These are phyloP conservation scores for Kwoniella pini DNA, from an alignment of 768 basidiomycete species.

Conservation along the genomic window DNA sequence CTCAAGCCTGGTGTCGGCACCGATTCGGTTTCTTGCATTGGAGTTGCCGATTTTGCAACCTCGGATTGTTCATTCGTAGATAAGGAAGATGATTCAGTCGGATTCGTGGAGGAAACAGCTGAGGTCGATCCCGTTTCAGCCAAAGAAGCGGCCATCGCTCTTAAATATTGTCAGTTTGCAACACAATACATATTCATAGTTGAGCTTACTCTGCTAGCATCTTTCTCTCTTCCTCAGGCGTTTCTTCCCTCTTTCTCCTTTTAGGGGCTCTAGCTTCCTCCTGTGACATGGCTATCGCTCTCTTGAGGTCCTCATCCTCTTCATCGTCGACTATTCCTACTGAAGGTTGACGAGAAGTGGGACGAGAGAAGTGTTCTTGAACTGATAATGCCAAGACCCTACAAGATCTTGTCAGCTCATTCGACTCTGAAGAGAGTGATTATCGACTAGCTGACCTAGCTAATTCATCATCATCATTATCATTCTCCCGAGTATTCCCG, in stretches of 20 bases:
- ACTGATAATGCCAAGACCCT: constrained; percentile 27
- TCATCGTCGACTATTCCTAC: constrained; percentile 1
- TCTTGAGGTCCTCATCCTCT: constrained; percentile 33
- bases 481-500: background rate
- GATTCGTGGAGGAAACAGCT: background rate
- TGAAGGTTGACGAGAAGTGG: constrained; percentile 1
- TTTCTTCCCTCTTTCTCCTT: constrained; percentile 36
- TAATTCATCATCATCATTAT: constrained; percentile 37
- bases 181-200: background rate
- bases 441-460: constrained; percentile 25
- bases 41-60: background rate
- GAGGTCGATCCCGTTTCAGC: constrained; percentile 8
- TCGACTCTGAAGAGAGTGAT: background rate
- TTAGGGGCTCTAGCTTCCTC: constrained; percentile 38
- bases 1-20: constrained; percentile 7
- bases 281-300: constrained; percentile 34
- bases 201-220: constrained; percentile 41
- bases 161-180: background rate
- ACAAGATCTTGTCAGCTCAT: background rate
- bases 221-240: constrained; percentile 43
- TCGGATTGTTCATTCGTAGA: background rate
- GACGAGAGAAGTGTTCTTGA: constrained; percentile 13
- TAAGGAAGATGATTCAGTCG: background rate
- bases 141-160: constrained; percentile 38
- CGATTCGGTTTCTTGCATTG: background rate